A percentile compares a stretch with the other conserved stretches of the same genome.
phyloP scores from a whole-genome alignment of 805 yeast genomes.

The Cyberlindnera euphorbiae region DNA sequence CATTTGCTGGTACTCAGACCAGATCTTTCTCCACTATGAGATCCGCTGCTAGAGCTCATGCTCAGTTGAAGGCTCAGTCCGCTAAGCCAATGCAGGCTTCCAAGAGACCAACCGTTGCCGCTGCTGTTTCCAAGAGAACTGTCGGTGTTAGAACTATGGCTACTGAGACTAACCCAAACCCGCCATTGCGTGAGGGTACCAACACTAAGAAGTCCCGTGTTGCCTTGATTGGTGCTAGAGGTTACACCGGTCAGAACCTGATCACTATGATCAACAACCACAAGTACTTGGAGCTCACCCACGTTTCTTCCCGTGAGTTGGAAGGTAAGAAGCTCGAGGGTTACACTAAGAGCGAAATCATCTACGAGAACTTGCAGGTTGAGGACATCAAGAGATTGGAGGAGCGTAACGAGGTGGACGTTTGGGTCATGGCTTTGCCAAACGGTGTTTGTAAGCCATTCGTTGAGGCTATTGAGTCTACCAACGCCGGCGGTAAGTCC shows the following conservation, averaged over 20 bases:
- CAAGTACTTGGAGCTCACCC: conserved; percentile 81
- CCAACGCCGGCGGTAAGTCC: conserved; percentile 54
- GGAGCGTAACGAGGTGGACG: conserved; percentile 72
- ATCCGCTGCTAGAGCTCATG: conserved; percentile 14
- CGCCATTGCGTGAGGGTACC: conserved; percentile 62
- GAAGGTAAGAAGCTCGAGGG: conserved; percentile 83
- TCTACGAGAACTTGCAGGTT: conserved; percentile 79
- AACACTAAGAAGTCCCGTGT: conserved; percentile 64
- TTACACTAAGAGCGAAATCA: conserved; percentile 74
- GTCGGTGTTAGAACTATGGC: conserved; percentile 29
- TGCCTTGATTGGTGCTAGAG: conserved; percentile 97
- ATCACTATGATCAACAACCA: conserved; percentile 83
- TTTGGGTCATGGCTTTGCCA: conserved; percentile 99
- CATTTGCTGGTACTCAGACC: conserved; percentile 33
- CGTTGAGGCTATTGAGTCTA: conserved; percentile 73
- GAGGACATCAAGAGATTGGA: conserved; percentile 84
- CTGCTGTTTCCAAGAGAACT: conserved; percentile 18
- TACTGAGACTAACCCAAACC: conserved; percentile 54
- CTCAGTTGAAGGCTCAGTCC: conserved; percentile 2
- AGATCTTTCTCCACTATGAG: conserved; percentile 47
- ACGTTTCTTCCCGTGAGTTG: conserved; percentile 94
- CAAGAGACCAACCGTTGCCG: conserved; percentile 25
- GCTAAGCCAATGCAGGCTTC: conserved; percentile 5
- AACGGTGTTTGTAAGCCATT: conserved; percentile 93
- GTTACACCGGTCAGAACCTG: conserved; percentile 92